Percentiles rank a stretch among this genome's conserved stretches.
These are phyloP conservation scores for Trypanosoma grayi DNA, from an alignment of 208 protist species.

Conservation along the genomic window DNA sequence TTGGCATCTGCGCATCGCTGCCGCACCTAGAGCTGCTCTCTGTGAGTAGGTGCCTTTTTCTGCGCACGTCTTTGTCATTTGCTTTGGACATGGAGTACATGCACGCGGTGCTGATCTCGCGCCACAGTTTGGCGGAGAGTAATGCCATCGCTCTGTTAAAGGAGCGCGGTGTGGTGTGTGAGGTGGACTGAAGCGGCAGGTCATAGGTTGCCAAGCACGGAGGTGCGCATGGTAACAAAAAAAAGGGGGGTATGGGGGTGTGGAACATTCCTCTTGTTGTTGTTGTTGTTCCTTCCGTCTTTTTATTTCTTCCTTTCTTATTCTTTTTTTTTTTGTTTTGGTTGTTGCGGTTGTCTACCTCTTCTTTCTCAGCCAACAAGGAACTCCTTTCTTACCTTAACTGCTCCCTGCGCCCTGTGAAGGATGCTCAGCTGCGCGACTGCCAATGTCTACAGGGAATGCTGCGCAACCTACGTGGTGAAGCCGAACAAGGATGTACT, in stretches of 20 bases:
- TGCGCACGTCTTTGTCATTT: slow-evolving; percentile 38
- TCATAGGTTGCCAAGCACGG: not conserved
- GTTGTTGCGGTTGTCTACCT: too few species aligned
- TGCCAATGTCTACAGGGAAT: slow-evolving; percentile 55
- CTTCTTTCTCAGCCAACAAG: too few species aligned
- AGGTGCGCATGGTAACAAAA: not conserved
- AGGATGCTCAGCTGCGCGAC: slow-evolving; percentile 2
- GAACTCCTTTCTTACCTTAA: too few species aligned
- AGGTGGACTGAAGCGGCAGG: slow-evolving; percentile 4
- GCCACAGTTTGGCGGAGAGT: slow-evolving; percentile 2
- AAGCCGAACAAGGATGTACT: slow-evolving; percentile 69
- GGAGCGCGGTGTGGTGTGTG: not conserved
- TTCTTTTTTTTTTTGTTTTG: slow-evolving; percentile 22
- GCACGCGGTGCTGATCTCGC: slow-evolving; percentile 7
- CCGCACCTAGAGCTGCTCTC: slow-evolving; percentile 31
- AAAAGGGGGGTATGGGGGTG: not conserved
- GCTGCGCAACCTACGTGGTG: slow-evolving; percentile 52
- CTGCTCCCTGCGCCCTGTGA: too few species aligned
- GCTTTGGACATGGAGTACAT: slow-evolving; percentile 26
- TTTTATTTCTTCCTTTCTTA: slow-evolving; percentile 4
- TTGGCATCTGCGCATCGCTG: slow-evolving; percentile 16
- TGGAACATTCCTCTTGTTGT: not conserved
- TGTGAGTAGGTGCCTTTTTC: slow-evolving; percentile 28
- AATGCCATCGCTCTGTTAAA: slow-evolving; percentile 7
- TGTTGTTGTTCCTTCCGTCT: slow-evolving; percentile 3